These are phyloP conservation scores for Nothomitra cinnamomea DNA, from an alignment of 2,329 filamentous ascomycete genomes.

Conservation along the genomic window DNA sequence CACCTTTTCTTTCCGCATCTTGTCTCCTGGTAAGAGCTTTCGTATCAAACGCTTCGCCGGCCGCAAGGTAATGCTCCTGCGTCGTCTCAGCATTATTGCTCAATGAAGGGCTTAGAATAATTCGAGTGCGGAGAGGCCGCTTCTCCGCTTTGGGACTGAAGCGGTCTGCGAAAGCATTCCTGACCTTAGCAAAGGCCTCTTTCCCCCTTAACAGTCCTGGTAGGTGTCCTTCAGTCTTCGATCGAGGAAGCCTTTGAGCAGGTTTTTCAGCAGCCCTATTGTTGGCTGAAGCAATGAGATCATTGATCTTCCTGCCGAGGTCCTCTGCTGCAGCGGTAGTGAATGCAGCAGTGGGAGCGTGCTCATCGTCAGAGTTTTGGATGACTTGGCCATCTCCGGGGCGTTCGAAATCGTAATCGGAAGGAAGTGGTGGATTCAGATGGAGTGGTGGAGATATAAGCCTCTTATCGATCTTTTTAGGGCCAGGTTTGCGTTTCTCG, in stretches of 20 bases:
- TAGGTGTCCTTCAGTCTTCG: slow-evolving; percentile 4
- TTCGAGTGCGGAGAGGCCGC: not conserved
- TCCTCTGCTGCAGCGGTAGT: not conserved
- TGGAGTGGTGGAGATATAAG: slow-evolving; percentile 1
- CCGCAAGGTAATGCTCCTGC: not conserved
- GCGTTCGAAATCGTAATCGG: not conserved
- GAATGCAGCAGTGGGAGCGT: not conserved
- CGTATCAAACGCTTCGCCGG: not conserved
- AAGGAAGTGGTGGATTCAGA: not conserved
- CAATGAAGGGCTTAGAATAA: not conserved
- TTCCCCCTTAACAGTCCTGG: slow-evolving; percentile 8
- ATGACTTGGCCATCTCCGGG: not conserved
- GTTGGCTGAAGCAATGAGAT: slow-evolving; percentile 4
- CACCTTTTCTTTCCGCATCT: slow-evolving; percentile 7
- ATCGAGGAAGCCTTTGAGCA: slow-evolving; percentile 4
- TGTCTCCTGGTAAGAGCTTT: not conserved
- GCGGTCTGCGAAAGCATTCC: slow-evolving; percentile 8
- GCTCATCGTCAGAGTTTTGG: not conserved
- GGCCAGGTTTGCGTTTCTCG: not conserved
- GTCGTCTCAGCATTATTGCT: not conserved
- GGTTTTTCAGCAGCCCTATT: slow-evolving; percentile 7
- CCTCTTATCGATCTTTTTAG: not conserved
- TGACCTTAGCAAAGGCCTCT: slow-evolving; percentile 9
- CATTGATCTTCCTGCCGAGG: not conserved
- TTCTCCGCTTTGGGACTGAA: slow-evolving; percentile 7